Conservation (phyloP, 2,329 filamentous ascomycete genomes). For the Domatiomyces globalis region DNA sequence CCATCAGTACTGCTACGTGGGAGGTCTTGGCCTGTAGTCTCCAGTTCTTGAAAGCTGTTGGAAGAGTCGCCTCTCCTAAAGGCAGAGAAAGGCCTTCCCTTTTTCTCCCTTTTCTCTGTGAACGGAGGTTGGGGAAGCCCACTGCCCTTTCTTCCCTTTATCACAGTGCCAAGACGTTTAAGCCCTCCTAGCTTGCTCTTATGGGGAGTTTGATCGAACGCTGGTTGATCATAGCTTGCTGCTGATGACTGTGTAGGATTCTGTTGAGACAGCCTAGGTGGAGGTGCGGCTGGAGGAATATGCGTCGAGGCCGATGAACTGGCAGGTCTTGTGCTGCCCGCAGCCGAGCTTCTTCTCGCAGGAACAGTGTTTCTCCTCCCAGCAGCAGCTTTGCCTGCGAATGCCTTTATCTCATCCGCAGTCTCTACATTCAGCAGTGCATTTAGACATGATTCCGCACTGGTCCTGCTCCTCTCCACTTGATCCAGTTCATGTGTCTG, state of each 20-base stretch:
- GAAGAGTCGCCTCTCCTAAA: conserved; percentile 30
- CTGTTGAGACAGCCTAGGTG: conserved; percentile 36
- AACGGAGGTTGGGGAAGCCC: conserved; percentile 22
- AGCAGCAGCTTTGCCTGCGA: conserved; percentile 33
- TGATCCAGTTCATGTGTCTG: conserved; percentile 86
- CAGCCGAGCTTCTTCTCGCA: conserved; percentile 25
- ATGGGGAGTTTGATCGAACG: conserved; percentile 25
- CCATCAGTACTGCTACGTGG: conserved; percentile 12
- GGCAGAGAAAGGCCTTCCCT: conserved; percentile 29
- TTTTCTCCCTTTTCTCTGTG: conserved; percentile 26
- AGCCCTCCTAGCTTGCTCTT: conserved; percentile 31
- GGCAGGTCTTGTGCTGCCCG: conserved; percentile 20
- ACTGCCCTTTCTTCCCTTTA: conserved; percentile 33
- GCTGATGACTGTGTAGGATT: conserved; percentile 39
- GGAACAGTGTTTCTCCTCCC: conserved; percentile 27
- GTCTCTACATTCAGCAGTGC: conserved; percentile 76
- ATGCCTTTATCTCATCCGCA: conserved; percentile 69
- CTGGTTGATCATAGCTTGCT: conserved; percentile 1
- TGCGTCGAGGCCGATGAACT: conserved; percentile 8
- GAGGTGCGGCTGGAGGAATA: conserved; percentile 25
- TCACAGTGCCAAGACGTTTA: conserved; percentile 34
- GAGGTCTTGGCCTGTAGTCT: conserved; percentile 17
- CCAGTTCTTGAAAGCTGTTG: conserved; percentile 21
- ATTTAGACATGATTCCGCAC: conserved; percentile 67
- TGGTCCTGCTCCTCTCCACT: conserved; percentile 58